Conservation (phyloP, 106 monocot species). For the Cymbidium sinense region DNA sequence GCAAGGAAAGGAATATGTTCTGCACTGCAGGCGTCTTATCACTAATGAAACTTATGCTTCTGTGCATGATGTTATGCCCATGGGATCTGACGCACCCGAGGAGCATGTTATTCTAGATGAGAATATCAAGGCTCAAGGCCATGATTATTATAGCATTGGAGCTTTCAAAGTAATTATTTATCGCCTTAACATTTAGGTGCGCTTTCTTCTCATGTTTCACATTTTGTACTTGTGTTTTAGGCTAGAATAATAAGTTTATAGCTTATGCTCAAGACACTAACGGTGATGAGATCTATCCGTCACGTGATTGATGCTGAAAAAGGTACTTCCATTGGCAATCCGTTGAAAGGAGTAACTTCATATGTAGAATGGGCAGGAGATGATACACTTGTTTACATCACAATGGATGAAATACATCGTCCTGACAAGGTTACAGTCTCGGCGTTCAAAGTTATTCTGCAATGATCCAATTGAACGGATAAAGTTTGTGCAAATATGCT, state of each 20-base stretch:
- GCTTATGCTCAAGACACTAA: constrained; percentile 87
- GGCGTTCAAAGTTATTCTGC: not conserved
- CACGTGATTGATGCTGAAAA: constrained; percentile 78
- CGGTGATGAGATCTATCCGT: constrained; percentile 76
- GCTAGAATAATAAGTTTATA: constrained; percentile 69
- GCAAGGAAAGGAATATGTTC: constrained; percentile 88
- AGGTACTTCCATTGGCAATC: constrained; percentile 42
- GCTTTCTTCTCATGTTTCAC: not conserved
- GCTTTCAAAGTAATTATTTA: constrained; percentile 56
- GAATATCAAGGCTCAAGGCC: constrained; percentile 75
- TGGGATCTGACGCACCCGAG: constrained; percentile 58
- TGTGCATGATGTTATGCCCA: constrained; percentile 78
- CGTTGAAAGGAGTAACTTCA: constrained; percentile 50
- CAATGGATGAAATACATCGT: constrained; percentile 76
- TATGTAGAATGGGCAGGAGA: constrained; percentile 67
- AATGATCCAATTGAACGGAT: not conserved
- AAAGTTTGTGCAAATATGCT: too few species aligned
- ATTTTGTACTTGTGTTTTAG: constrained; percentile 15
- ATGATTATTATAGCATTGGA: constrained; percentile 75
- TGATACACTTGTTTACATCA: constrained; percentile 60
- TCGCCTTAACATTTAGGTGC: not conserved
- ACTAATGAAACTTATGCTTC: constrained; percentile 34
- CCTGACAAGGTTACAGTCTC: constrained; percentile 57
- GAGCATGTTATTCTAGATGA: constrained; percentile 98
- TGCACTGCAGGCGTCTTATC: constrained; percentile 70